phyloP scores from a whole-genome alignment of 1,284 basidiomycete species.

The Earliella scabrosa region DNA sequence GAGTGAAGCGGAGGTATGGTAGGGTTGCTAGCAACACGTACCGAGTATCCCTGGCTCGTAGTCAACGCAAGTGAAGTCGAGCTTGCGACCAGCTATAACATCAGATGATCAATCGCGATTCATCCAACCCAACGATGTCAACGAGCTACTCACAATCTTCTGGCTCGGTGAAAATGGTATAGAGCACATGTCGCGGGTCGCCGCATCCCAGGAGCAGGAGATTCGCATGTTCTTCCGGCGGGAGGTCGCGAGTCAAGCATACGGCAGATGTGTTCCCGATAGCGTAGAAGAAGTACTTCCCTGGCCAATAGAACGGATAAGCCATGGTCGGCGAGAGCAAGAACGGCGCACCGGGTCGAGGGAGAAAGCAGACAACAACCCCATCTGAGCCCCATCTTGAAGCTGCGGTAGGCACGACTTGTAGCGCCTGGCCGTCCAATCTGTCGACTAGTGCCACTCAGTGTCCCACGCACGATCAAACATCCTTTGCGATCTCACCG shows the following conservation, averaged over 20 bases:
- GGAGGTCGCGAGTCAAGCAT: constrained; percentile 50
- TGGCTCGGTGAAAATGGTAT: constrained; percentile 41
- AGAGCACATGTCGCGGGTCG: constrained; percentile 58
- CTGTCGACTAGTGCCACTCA: too few species aligned
- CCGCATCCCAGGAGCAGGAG: constrained; percentile 61
- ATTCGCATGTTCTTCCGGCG: constrained; percentile 48
- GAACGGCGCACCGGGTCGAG: too few species aligned
- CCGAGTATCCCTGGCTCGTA: constrained; percentile 60
- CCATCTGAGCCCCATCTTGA: too few species aligned
- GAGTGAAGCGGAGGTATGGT: background rate
- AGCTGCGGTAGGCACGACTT: too few species aligned
- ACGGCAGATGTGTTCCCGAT: constrained; percentile 60
- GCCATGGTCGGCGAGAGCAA: background rate
- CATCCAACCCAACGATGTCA: background rate
- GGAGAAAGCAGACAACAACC: too few species aligned
- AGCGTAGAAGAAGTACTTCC: constrained; percentile 54
- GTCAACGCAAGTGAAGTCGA: constrained; percentile 68
- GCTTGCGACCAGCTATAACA: constrained; percentile 36
- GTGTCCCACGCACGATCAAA: too few species aligned
- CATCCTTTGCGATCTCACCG: too few species aligned
- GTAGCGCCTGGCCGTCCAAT: too few species aligned
- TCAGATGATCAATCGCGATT: constrained; percentile 4
- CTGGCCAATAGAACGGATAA: constrained; percentile 39
- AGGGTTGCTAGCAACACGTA: constrained; percentile 28
- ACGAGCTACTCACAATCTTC: constrained; percentile 15